Conservation (phyloP, 169 alveolate genomes). For the Fabrea salina region DNA sequence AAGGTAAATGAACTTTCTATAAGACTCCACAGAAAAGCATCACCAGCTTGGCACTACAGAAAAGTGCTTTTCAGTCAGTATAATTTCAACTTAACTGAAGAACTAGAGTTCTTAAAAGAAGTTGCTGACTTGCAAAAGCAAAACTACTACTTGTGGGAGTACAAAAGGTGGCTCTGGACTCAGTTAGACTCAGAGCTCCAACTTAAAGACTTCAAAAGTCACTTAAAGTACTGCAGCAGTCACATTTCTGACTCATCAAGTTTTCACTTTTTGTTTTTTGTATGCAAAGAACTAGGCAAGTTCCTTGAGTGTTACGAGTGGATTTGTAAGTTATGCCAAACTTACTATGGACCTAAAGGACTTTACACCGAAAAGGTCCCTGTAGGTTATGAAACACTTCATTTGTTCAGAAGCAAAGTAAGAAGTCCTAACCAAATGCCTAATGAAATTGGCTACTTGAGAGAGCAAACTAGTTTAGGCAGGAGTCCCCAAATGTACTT, state of each 20-base stretch:
- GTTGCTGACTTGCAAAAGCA: slow-evolving; percentile 20
- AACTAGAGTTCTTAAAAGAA: slow-evolving; percentile 1
- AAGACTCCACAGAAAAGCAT: neutral
- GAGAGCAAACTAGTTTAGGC: neutral
- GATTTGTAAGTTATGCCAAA: neutral
- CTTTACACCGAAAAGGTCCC: slow-evolving; percentile 1
- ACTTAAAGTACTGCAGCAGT: neutral
- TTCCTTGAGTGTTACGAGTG: neutral
- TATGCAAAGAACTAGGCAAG: neutral
- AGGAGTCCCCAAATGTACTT: no score
- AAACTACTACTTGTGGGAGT: slow-evolving; percentile 27
- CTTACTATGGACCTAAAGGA: neutral
- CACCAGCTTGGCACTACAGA: slow-evolving; percentile 3
- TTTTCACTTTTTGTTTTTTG: neutral
- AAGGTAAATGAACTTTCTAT: neutral
- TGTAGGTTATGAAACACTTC: slow-evolving; percentile 17
- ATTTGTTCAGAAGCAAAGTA: slow-evolving; percentile 68
- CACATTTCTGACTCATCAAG: slow-evolving; percentile 12
- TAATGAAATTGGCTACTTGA: neutral
- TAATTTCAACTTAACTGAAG: neutral
- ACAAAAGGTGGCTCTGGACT: neutral
- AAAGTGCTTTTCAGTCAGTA: neutral
- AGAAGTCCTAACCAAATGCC: slow-evolving; percentile 38
- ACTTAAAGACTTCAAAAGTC: neutral
- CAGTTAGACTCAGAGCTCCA: neutral